Base-by-base conservation (phyloP, 352 stramenopile genomes). In the Blastocystis sp. region DNA sequence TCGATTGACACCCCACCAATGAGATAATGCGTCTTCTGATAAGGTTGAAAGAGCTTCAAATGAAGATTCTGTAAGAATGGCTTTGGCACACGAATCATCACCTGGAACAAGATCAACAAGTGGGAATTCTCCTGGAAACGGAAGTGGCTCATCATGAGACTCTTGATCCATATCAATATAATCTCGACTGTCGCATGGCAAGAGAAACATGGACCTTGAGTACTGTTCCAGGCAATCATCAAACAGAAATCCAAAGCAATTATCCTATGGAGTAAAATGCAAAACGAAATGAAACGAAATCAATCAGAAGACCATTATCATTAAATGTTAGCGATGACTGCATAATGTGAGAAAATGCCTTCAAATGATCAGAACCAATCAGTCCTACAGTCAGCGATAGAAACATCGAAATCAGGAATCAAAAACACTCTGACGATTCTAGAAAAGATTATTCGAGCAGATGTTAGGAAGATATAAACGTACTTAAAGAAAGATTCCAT, bases 41-140 rank as follows among this genome's bases (percentile, higher is more conserved):
- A 69, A n/a, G 4, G 59, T 14, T 32, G 14, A 69, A 24, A 69
- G 32, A 21, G 59, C 59, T 21, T 12, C 14, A 39, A 69, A 35
- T n/a, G 59, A 69, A 16, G 24, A 24, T 39, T 35, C 59, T 32
- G 59, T 69, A 5, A 69, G 59, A 21, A 35, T 21, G 3, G 59
- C 16, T 46, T 43, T 43, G 12, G 54, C 6, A 61, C 19, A 3
- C 19, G 19, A 32, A 12, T 2, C 6, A 61, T 14, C 54, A 32
- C 3, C 24, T 46, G 16, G 24, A 32, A 7, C 1, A 32, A 43
- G 21, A 39, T 69, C 59, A 32, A 32, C 32, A 21, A 69, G 24
- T 46, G 59, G 59, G 12, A 69, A 69, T 69, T 69, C 59, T n/a
- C 59, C 59, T n/a, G 59, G 24, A 46, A 69, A 21, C 4, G 59